These are phyloP conservation scores for Hevea brasiliensis DNA, from an alignment of 345 rosid genomes.

Conservation along the genomic window DNA sequence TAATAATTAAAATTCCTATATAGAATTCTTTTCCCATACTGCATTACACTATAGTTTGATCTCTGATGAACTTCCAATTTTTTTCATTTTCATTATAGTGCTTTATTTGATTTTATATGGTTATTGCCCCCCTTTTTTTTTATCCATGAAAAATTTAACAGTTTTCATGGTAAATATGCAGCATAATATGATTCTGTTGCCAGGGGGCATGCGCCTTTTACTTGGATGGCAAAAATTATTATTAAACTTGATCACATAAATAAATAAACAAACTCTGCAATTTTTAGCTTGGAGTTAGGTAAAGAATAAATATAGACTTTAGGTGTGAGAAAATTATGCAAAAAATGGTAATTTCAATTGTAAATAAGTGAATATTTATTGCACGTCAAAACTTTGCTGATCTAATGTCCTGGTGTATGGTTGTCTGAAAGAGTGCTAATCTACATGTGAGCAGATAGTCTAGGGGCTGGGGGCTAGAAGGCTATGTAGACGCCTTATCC, in stretches of 20 bases:
- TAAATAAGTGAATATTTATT: background rate
- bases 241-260: background rate
- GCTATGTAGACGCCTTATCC: background rate
- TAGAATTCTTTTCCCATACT: no score
- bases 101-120: background rate
- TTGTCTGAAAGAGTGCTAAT: no score
- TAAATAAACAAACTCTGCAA: background rate
- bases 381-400: background rate
- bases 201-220: background rate
- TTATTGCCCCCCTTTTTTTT: background rate
- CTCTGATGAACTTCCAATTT: background rate
- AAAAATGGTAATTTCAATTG: background rate
- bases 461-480: no score
- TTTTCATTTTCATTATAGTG: background rate
- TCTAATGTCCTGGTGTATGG: no score
- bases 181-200: background rate
- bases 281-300: background rate
- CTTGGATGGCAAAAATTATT: background rate
- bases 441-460: no score
- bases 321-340: background rate
- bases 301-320: background rate
- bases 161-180: background rate
- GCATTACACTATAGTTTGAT: background rate
- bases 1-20: no score
- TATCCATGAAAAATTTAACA: background rate